Evolutionary conservation across 352 stramenopile species (phyloP), one percentile per base, ranked within the genome.

Genomic region (Phytopythium aichiense): DNA sequence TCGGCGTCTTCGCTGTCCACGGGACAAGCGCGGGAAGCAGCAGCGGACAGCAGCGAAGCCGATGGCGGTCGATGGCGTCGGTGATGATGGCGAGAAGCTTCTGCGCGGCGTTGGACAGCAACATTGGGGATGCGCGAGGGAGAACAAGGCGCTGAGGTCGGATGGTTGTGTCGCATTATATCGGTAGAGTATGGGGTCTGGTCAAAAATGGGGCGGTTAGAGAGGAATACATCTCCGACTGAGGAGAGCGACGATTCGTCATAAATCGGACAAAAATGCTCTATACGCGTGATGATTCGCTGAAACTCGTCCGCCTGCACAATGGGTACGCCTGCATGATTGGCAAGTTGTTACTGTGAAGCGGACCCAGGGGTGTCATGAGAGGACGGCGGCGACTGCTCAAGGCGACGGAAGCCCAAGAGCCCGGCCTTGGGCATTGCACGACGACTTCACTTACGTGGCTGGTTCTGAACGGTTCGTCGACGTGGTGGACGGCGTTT

Each of bases 81-180:
- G 22, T 37, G 40, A 48, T 48, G 40, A 48, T 48, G 40, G 49
- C 48, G 13, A 35, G 45, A 51, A 51, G 45, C 45, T 25, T 23
- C n/a, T 51, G 45, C 20, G 20, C 50, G 25, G 52, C 35, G 52
- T 58, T 58, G 52, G 52, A 58, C 52, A 58, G 52, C 7, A 18
- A 13, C 20, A 37, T 37, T 7, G 22, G 11, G 28, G 48, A 53
- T 53, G 48, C 48, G 48, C 48, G 23, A 4, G 48, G 12, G 48
- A 33, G 48, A 53, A 53, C 31, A 33, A 35, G 7, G 4, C 0
- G 7, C 11, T 35, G 48, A n/a, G 48, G 48, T 53, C 46, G 23
- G 22, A 18, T 23, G 12, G 13, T 48, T 23, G 18, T 6, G 40
- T 23, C 18, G 18, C 18, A 48, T 48, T 23, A 1, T 0, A 9